phyloP scores from a whole-genome alignment of 176 grass and related monocot genomes.

The Phragmites australis region DNA sequence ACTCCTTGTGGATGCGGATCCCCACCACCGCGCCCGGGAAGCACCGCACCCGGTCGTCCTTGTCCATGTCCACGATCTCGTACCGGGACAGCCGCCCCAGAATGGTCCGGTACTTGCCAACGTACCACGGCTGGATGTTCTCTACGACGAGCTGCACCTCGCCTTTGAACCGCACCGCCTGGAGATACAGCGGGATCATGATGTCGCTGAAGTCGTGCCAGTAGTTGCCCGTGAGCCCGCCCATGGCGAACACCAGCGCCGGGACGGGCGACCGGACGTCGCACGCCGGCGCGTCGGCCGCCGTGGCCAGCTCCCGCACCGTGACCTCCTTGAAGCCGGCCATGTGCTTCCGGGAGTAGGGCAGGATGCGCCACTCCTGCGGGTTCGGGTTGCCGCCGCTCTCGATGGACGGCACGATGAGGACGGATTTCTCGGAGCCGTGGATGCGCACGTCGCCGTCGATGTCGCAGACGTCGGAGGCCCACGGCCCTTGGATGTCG shows the following conservation, averaged over 20 bases:
- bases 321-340: conserved; percentile 49
- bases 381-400: conserved; percentile 51
- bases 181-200: conserved; percentile 73
- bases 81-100: conserved; percentile 41
- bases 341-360: conserved; percentile 68
- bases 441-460: conserved; percentile 58
- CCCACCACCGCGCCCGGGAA: conserved; percentile 64
- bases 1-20: conserved; percentile 73
- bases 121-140: conserved; percentile 69
- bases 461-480: conserved; percentile 58
- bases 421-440: conserved; percentile 39
- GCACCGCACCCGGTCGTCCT: conserved; percentile 61
- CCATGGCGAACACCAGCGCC: conserved; percentile 71
- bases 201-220: conserved; percentile 90
- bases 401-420: conserved; percentile 55
- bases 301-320: conserved; percentile 45
- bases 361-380: conserved; percentile 62
- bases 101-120: conserved; percentile 60
- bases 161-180: conserved; percentile 49
- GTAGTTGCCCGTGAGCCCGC: conserved; percentile 80
- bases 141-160: conserved; percentile 66
- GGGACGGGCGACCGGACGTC: conserved; percentile 45
- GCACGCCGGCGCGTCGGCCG: conserved; percentile 44
- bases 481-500: conserved; percentile 63
- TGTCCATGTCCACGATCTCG: conserved; percentile 66